Evolutionary conservation across 345 rosid genomes (phyloP).

Genomic region (Lepidium africanum): DNA sequence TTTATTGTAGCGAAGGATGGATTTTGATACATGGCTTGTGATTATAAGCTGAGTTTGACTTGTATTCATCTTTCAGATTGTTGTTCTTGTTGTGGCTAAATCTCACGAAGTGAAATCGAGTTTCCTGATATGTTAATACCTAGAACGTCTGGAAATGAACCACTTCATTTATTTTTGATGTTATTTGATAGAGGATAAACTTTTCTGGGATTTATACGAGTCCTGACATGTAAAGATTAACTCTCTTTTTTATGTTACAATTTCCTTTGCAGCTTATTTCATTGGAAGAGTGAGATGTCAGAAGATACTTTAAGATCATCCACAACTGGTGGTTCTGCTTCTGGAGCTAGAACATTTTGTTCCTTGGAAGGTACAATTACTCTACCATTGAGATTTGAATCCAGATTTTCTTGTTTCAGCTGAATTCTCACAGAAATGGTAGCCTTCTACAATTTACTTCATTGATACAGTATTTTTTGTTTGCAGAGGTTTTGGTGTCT

Average conservation of each 20-base stretch:
- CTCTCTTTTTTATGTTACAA: no score
- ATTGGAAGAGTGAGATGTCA: constrained; percentile 33
- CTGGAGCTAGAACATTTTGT: constrained; percentile 69
- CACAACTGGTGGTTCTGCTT: constrained; percentile 39
- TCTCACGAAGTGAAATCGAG: no score
- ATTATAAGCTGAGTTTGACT: neutral
- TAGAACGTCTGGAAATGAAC: no score
- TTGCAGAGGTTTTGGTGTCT: neutral
- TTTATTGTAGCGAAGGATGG: neutral
- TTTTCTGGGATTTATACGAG: no score
- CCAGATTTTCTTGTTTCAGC: neutral
- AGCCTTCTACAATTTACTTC: neutral
- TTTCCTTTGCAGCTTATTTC: constrained; percentile 39
- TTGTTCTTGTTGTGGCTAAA: neutral
- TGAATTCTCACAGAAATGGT: neutral
- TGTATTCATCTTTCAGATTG: neutral
- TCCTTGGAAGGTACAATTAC: constrained; percentile 45
- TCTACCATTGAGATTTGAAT: neutral
- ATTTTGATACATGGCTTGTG: neutral
- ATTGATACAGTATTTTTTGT: neutral
- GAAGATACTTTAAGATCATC: constrained; percentile 35
- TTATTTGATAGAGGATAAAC: no score
- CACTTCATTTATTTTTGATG: no score
- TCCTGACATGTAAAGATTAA: no score
- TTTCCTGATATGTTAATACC: no score